Evolutionary conservation across 768 basidiomycete genomes (phyloP).

Genomic region (Hortiboletus flavorubellus): DNA sequence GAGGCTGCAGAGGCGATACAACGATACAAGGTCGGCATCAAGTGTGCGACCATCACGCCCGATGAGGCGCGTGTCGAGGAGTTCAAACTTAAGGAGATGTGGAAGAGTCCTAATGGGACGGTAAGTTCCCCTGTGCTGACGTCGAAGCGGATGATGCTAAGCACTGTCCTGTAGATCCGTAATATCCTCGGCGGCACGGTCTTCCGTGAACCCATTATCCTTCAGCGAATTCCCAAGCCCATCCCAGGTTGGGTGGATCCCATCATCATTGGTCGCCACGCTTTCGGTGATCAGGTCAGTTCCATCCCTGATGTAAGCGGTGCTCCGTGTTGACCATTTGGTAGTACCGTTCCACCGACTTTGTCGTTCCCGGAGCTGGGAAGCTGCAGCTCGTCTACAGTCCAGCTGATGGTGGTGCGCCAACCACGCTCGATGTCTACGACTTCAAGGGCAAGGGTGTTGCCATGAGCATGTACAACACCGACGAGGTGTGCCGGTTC

Average conservation of each 20-base stretch:
- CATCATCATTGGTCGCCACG: constrained; percentile 95
- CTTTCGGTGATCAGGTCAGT: constrained; percentile 89
- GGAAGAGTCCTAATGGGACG: constrained; percentile 95
- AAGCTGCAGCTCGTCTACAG: constrained; percentile 92
- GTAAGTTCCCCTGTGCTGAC: constrained; percentile 40
- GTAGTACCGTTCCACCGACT: constrained; percentile 92
- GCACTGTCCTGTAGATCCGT: constrained; percentile 60
- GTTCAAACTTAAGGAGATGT: constrained; percentile 99
- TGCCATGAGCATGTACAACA: constrained; percentile 98
- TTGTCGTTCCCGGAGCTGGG: constrained; percentile 86
- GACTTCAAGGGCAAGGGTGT: constrained; percentile 93
- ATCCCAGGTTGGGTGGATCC: constrained; percentile 97
- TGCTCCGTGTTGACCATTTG: constrained; percentile 2
- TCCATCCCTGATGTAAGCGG: constrained; percentile 6
- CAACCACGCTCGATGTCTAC: constrained; percentile 76
- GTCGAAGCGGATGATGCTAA: not conserved
- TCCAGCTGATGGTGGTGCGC: constrained; percentile 69
- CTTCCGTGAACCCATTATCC: constrained; percentile 97
- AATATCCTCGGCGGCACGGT: constrained; percentile 98
- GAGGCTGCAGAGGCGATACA: constrained; percentile 94
- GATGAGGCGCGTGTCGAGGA: constrained; percentile 95
- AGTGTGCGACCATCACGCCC: constrained; percentile 98
- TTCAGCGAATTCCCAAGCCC: constrained; percentile 85
- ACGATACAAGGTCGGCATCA: constrained; percentile 94
- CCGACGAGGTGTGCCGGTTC: constrained; percentile 66